A percentile compares a stretch with the other conserved stretches of the same genome.
Conservation (phyloP, 1,284 basidiomycete species). For the Cutaneotrichosporon mucoides region DNA sequence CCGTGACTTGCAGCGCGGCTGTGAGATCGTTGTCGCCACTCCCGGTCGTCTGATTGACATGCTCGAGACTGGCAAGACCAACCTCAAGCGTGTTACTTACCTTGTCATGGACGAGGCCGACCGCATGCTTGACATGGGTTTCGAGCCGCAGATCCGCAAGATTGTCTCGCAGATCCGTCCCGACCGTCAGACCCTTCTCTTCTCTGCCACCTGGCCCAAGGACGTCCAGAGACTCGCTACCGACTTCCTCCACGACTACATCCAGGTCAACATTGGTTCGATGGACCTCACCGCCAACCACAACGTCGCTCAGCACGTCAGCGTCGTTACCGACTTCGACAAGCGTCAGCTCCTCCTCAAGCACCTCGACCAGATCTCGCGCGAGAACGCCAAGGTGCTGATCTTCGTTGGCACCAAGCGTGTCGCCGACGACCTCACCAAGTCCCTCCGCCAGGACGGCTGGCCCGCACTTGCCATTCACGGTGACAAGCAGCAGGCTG, state of each 20-base stretch:
- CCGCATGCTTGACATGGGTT: constrained; percentile 60
- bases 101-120: constrained; percentile 99
- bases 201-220: constrained; percentile 99
- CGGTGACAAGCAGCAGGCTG: constrained; percentile 86
- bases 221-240: constrained; percentile 96
- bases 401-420: constrained; percentile 99
- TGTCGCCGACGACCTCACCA: constrained; percentile 96
- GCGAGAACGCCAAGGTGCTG: constrained; percentile 96
- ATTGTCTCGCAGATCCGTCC: constrained; percentile 95
- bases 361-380: constrained; percentile 93
- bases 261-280: constrained; percentile 98
- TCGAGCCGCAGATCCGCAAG: constrained; percentile 99
- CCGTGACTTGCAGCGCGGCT: constrained; percentile 91
- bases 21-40: constrained; percentile 95
- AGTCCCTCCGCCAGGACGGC: constrained; percentile 92
- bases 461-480: constrained; percentile 99
- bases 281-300: constrained; percentile 98
- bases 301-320: constrained; percentile 93
- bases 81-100: constrained; percentile 92
- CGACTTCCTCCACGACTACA: constrained; percentile 94
- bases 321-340: constrained; percentile 96
- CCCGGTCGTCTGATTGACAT: constrained; percentile 95
- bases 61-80: constrained; percentile 92
- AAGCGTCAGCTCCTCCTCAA: constrained; percentile 95
- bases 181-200: constrained; percentile 92